Base-by-base conservation (phyloP, 495 filamentous ascomycete genomes). In the Pseudoneurospora amorphoporcata region DNA sequence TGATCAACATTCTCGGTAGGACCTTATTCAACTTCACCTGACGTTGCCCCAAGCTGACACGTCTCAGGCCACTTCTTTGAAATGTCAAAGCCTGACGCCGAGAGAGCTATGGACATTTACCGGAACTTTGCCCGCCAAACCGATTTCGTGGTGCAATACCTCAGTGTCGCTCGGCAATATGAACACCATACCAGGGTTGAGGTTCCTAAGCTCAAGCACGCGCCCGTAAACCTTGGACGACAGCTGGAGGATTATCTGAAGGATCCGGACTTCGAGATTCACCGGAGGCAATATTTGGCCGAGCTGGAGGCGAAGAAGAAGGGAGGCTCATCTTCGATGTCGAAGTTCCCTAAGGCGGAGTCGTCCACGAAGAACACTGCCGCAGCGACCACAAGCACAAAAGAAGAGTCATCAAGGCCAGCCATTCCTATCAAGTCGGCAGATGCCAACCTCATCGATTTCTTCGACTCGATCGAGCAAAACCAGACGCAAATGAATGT, bases 161-260 rank as follows among this genome's bases (percentile, higher is more conserved):
- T 98, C 38, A 90, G 90, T 73, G 89, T 93, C 35, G 95, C 95
- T 68, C 87, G 94, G 75, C 90, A 94, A 78, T 95, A 94, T 78
- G 93, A 98, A 82, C 90, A 92, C 76, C 91, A 93, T 75, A 99
- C 95, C 4, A 86, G 95, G 70, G 85, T 99, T 23, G 93, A 98
- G 79, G 95, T 99, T 23, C 95, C 95, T 16, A 98, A 98, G 82
- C 87, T 99, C 72, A 98, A 98, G 83, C 95, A 99, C 81, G 95
- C 95, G 10, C 96, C 96, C 5, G 93, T 94, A 2, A 96, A 94
- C 79, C 82, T 99, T 68, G 91, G 92, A 3, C 90, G 90, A 8
- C 93, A 96, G 68, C 86, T 99, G 14, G 95, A 98, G 77, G 96
- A 98, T 77, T 97, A 99, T 80, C 82, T 98, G 40, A 92, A 97